phyloP scores from a whole-genome alignment of 106 monocot species.

The Xerophyta viscosa region DNA sequence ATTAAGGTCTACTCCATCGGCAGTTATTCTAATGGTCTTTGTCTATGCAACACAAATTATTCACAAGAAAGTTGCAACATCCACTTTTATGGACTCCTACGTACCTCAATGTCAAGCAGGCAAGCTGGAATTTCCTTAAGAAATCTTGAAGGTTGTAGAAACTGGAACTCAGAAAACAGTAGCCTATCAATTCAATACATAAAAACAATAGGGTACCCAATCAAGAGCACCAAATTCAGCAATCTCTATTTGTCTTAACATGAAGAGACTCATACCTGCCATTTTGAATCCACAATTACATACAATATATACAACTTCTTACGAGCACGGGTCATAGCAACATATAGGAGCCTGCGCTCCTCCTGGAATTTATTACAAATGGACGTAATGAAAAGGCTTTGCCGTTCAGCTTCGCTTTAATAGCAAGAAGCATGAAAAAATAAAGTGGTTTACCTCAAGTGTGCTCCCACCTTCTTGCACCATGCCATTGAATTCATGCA shows the following conservation, averaged over 20 bases:
- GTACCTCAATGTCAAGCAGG: conserved; percentile 64
- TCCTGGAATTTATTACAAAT: conserved; percentile 35
- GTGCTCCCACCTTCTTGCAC: conserved; percentile 35
- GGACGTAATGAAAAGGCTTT: no score
- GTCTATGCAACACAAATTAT: no score
- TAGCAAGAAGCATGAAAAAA: background rate
- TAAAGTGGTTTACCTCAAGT: conserved; percentile 51
- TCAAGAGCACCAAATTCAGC: no score
- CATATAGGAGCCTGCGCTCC: conserved; percentile 86
- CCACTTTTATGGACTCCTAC: no score
- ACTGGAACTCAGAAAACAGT: conserved; percentile 20
- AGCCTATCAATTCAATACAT: no score
- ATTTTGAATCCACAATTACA: conserved; percentile 52
- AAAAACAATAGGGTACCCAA: no score
- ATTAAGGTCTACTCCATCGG: no score
- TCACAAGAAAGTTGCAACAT: no score
- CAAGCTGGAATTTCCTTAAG: conserved; percentile 74
- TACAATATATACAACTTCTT: conserved; percentile 72
- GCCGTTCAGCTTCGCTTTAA: background rate
- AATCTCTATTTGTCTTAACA: background rate
- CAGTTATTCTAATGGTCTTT: no score
- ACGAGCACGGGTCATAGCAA: conserved; percentile 87
- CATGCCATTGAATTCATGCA: conserved; percentile 59
- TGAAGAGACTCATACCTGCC: conserved; percentile 38
- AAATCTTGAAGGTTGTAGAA: conserved; percentile 82